Conservation (phyloP, 129 eudicot species). For the Solidago caesia region DNA sequence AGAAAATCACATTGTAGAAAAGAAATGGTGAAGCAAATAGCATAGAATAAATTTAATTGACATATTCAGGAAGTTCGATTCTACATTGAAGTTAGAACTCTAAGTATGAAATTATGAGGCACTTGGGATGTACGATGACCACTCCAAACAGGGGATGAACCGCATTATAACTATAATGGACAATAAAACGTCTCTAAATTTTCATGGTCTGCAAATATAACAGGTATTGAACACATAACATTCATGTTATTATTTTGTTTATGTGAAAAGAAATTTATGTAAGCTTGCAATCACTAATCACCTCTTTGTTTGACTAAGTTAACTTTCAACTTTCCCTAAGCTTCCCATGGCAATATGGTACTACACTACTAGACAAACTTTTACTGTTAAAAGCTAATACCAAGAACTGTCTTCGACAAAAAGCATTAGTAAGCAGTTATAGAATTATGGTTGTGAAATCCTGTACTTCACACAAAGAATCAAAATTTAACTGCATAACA, state of each 20-base stretch:
- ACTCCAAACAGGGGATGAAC: background rate
- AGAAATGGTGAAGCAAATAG: background rate
- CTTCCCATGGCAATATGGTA: no score
- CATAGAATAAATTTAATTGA: background rate
- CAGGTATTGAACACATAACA: background rate
- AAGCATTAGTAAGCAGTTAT: background rate
- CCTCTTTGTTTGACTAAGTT: background rate
- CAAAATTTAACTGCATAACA: background rate
- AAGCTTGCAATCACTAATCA: background rate
- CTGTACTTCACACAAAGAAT: background rate
- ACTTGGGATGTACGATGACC: background rate
- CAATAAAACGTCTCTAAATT: background rate
- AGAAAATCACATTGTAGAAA: background rate
- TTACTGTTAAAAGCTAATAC: background rate
- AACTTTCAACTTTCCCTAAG: no score
- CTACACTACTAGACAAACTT: no score
- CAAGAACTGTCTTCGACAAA: conserved; percentile 1
- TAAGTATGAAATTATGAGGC: background rate
- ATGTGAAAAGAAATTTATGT: background rate
- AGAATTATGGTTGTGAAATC: background rate
- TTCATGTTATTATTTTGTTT: background rate
- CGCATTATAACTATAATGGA: background rate
- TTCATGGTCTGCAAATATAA: background rate
- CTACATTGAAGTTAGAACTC: background rate
- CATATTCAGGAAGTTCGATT: background rate